Evolutionary conservation across 2,329 filamentous ascomycete species (phyloP), one percentile per base, ranked within the genome.

Genomic region (Ophiostoma quercus): DNA sequence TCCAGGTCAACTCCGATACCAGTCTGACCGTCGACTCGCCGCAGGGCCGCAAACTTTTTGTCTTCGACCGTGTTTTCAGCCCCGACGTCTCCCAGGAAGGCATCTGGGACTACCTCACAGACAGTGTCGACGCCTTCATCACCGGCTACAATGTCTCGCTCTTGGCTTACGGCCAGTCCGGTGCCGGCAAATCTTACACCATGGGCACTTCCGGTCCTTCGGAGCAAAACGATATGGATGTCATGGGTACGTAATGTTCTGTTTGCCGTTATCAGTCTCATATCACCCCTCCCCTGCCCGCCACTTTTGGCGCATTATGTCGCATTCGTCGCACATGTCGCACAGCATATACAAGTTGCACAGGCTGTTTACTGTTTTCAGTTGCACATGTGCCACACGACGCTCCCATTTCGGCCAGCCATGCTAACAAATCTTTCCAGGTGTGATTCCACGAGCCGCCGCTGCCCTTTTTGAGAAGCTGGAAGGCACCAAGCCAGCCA

Each of bases 91-190:
- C 87, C 71, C 95, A 99, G 78, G 91, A 95, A 74, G 94, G 94
- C 66, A 82, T 99, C 66, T 99, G 94, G 92, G 91, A 97, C 66
- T 99, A 99, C 76, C 83, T 99, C 67, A 88, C 88, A 72, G 95
- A 99, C 74, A 96, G 93, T 75, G 91, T 98, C 74, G 88, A 85
- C 75, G 92, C 94, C 2, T 99, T 99, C 75, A 83, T 95, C 1
- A 92, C 97, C 77, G 95, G 95, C 69, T 99, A 98, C 85, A 99
- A 99, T 87, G 95, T 99, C 71, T 99, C 95, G 3, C 88, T 99
- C 67, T 83, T 99, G 75, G 95, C 95, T 66, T 99, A 99, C 77
- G 95, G 95, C 74, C 95, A 99, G 82, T 99, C 95, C 37, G 95
- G 95, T 70, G 93, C 95, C 12, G 95, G 95, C 75, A 99, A 99